Percentiles rank a stretch among this genome's conserved stretches.
These are phyloP conservation scores for Saccharomycopsis sp. DNA, from an alignment of 805 yeast species.

Conservation along the genomic window DNA sequence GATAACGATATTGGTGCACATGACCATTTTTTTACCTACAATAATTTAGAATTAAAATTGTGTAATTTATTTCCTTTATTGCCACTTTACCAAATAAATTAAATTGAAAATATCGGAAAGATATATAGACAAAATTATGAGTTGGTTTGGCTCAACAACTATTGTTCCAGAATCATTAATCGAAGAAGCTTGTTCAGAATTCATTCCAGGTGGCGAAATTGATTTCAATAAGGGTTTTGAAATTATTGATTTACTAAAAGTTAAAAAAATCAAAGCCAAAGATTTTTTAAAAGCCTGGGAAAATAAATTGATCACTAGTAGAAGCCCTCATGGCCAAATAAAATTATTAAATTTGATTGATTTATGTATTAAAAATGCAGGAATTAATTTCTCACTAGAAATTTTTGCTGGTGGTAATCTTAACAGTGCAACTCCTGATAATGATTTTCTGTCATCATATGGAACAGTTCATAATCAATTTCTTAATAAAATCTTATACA, in stretches of 20 bases:
- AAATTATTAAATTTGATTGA: slow-evolving; percentile 64
- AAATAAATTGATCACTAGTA: slow-evolving; percentile 50
- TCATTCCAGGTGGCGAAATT: slow-evolving; percentile 68
- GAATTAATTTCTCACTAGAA: slow-evolving; percentile 71
- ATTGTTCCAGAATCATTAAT: slow-evolving; percentile 33
- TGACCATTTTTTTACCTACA: too few relatives aligned
- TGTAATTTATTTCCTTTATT: too few relatives aligned
- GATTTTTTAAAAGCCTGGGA: slow-evolving; percentile 82
- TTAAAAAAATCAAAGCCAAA: slow-evolving; percentile 66
- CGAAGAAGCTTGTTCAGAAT: slow-evolving; percentile 57
- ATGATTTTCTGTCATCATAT: slow-evolving; percentile 9
- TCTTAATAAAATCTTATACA: slow-evolving; percentile 21
- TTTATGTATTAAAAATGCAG: slow-evolving; percentile 87
- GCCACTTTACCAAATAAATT: too few relatives aligned
- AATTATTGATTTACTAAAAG: slow-evolving; percentile 75
- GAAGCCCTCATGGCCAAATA: slow-evolving; percentile 72
- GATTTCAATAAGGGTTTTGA: slow-evolving; percentile 64
- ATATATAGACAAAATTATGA: background rate
- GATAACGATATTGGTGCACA: too few relatives aligned
- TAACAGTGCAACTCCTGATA: background rate
- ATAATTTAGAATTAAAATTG: too few relatives aligned
- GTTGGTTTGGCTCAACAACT: slow-evolving; percentile 2
- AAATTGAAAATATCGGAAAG: background rate
- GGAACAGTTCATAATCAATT: slow-evolving; percentile 11
- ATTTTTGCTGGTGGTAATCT: slow-evolving; percentile 56